Evolutionary conservation across 2,329 filamentous ascomycete genomes (phyloP).

Genomic region (Colletotrichum sojae): DNA sequence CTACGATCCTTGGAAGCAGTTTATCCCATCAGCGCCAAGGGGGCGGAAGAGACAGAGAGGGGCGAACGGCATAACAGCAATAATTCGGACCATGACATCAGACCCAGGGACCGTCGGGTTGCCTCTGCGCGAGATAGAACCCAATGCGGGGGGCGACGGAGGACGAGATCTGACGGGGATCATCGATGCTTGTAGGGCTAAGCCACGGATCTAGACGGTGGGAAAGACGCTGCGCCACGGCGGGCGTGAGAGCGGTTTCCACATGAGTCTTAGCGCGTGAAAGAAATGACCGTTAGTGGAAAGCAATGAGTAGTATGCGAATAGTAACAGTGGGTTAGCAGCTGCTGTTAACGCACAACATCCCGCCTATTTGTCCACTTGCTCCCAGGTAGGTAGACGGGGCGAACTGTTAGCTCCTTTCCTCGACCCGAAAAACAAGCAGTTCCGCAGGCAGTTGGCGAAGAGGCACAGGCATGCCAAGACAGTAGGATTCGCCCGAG

Average conservation of each 20-base stretch:
- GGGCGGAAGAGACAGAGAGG: background rate
- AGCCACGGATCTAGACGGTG: constrained; percentile 19
- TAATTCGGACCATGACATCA: constrained; percentile 27
- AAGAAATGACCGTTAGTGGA: too few species aligned
- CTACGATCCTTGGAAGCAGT: constrained; percentile 24
- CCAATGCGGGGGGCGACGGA: constrained; percentile 16
- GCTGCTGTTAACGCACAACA: background rate
- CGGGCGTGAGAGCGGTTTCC: background rate
- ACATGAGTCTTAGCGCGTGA: too few species aligned
- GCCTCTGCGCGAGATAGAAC: constrained; percentile 6
- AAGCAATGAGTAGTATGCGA: too few species aligned
- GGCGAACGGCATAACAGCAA: constrained; percentile 8
- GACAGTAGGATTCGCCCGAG: constrained; percentile 13
- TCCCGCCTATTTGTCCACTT: constrained; percentile 13
- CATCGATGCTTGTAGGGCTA: constrained; percentile 25
- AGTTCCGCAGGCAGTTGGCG: background rate
- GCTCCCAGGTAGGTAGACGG: background rate
- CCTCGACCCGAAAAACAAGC: too few species aligned
- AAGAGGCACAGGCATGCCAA: background rate
- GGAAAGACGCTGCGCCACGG: background rate
- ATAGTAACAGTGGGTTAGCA: too few species aligned
- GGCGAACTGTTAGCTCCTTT: too few species aligned
- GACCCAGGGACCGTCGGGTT: constrained; percentile 16
- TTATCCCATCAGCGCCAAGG: background rate
- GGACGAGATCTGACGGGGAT: constrained; percentile 1